These are phyloP conservation scores for Penstemon davidsonii DNA, from an alignment of 257 asterid genomes.

Conservation along the genomic window DNA sequence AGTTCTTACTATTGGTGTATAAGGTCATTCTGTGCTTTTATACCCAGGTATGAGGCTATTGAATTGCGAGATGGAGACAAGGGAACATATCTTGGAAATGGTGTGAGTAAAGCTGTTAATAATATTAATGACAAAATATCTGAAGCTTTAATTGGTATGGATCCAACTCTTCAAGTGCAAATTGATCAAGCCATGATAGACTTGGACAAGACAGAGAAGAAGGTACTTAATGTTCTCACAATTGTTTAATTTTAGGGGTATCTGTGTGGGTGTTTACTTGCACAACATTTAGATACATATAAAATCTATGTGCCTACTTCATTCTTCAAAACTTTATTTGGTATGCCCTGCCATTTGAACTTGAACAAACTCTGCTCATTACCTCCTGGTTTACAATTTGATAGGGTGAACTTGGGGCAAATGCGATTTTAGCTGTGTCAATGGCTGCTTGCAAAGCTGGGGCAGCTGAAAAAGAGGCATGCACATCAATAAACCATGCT, in stretches of 20 bases:
- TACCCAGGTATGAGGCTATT: slow-evolving; percentile 80
- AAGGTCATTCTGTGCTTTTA: slow-evolving; percentile 23
- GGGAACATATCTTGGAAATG: slow-evolving; percentile 91
- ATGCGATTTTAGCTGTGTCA: slow-evolving; percentile 96
- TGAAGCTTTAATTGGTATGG: slow-evolving; percentile 97
- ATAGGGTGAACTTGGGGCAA: slow-evolving; percentile 95
- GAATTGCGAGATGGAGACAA: slow-evolving; percentile 96
- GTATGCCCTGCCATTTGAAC: slow-evolving; percentile 3
- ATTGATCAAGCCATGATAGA: slow-evolving; percentile 99
- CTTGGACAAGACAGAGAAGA: slow-evolving; percentile 94
- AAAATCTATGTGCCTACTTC: neutral
- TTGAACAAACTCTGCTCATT: slow-evolving; percentile 17
- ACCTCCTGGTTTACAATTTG: slow-evolving; percentile 27
- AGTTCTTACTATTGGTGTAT: slow-evolving; percentile 11
- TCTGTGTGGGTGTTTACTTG: slow-evolving; percentile 7
- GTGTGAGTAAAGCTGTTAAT: slow-evolving; percentile 89
- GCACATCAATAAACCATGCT: slow-evolving; percentile 18
- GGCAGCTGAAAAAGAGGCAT: slow-evolving; percentile 96
- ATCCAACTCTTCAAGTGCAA: slow-evolving; percentile 95
- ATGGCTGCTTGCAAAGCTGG: slow-evolving; percentile 99
- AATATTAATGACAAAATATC: slow-evolving; percentile 94
- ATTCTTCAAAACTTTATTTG: slow-evolving; percentile 1
- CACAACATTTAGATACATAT: slow-evolving; percentile 7
- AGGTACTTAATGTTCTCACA: slow-evolving; percentile 48
- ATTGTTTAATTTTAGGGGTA: slow-evolving; percentile 5